Conservation (phyloP, 2,329 filamentous ascomycete genomes). For the Lanzia echinophila region DNA sequence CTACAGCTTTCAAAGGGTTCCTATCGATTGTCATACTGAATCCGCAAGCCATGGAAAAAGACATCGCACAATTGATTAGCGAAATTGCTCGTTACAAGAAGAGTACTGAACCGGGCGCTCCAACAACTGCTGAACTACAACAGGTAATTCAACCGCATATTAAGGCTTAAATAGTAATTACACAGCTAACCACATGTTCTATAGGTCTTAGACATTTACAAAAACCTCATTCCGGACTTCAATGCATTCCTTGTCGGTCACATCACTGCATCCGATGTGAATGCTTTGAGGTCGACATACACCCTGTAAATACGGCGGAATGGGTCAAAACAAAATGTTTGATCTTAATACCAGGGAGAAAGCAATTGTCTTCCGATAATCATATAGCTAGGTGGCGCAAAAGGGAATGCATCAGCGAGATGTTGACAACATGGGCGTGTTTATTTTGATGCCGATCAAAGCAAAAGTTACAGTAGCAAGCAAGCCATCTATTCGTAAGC, state of each 20-base stretch:
- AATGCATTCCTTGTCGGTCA: slow-evolving; percentile 38
- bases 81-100: slow-evolving; percentile 72
- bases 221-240: slow-evolving; percentile 47
- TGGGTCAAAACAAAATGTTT: not conserved
- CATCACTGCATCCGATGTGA: slow-evolving; percentile 20
- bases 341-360: not conserved
- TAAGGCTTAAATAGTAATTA: slow-evolving; percentile 15
- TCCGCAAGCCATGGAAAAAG: slow-evolving; percentile 85
- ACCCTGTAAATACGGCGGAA: slow-evolving; percentile 28
- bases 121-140: slow-evolving; percentile 26
- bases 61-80: slow-evolving; percentile 72
- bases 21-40: slow-evolving; percentile 78
- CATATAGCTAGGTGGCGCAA: not conserved
- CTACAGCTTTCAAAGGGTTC: slow-evolving; percentile 87
- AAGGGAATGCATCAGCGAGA: not conserved
- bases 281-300: slow-evolving; percentile 25
- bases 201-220: slow-evolving; percentile 47
- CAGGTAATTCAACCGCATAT: slow-evolving; percentile 22
- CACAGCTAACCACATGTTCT: slow-evolving; percentile 16
- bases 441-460: not conserved
- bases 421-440: not conserved
- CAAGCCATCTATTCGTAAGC: not conserved
- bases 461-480: not conserved
- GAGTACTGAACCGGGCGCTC: slow-evolving; percentile 45
- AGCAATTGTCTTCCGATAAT: not conserved